Evolutionary conservation across 108 stramenopile genomes (phyloP).

Genomic region (Nitzschia sp.): DNA sequence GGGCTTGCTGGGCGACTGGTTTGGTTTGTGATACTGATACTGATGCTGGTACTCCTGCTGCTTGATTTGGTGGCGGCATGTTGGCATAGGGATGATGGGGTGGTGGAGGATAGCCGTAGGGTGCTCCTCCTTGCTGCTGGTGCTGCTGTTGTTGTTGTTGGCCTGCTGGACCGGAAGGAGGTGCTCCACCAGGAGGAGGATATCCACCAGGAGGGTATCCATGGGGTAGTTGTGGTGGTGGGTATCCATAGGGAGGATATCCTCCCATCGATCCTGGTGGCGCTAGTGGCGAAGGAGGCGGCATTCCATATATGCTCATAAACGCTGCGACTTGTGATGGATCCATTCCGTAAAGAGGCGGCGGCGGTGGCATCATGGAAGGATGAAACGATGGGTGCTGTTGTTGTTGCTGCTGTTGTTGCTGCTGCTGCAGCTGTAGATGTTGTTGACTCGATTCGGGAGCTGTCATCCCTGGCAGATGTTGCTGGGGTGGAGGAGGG

Average conservation of each 20-base stretch:
- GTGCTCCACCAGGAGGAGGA: slow-evolving; percentile 1
- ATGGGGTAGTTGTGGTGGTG: slow-evolving; percentile 7
- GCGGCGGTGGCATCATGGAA: not conserved
- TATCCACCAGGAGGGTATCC: slow-evolving; percentile 1
- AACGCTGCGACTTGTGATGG: slow-evolving; percentile 7
- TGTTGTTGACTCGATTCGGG: not conserved
- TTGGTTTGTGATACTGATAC: not conserved
- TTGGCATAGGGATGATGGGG: no score
- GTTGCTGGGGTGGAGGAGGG: no score
- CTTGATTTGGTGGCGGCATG: no score
- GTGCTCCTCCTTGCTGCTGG: slow-evolving; percentile 20
- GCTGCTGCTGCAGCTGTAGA: slow-evolving; percentile 7
- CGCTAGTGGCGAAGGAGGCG: not conserved
- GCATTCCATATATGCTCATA: slow-evolving; percentile 26
- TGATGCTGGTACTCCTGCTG: not conserved
- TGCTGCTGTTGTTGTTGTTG: slow-evolving; percentile 22
- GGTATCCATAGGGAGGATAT: slow-evolving; percentile 19
- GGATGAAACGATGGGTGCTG: not conserved
- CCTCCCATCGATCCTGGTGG: not conserved
- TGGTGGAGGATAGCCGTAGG: slow-evolving; percentile 2
- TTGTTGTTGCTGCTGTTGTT: slow-evolving; percentile 14
- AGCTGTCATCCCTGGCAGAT: no score
- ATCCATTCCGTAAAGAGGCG: slow-evolving; percentile 8
- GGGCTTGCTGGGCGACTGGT: not conserved
- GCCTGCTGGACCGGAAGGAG: not conserved